Conservation (phyloP, 768 basidiomycete genomes). For the Psilocybe cyanescens region DNA sequence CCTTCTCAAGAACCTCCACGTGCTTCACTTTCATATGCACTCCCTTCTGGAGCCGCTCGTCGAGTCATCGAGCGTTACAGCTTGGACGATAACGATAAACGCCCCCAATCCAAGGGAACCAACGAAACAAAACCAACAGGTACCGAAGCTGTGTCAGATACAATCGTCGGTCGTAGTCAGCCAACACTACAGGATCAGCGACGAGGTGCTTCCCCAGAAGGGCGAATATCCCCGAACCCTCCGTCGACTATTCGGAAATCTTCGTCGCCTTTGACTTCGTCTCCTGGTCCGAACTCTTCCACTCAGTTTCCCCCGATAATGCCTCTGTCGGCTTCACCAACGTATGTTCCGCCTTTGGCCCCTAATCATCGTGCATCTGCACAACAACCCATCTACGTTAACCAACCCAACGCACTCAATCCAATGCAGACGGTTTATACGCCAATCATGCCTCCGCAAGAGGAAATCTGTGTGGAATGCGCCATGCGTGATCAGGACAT, state of each 20-base stretch:
- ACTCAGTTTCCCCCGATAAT: constrained; percentile 48
- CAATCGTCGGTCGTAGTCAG: constrained; percentile 22
- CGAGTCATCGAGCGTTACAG: constrained; percentile 57
- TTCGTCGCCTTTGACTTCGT: constrained; percentile 14
- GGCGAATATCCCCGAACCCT: constrained; percentile 32
- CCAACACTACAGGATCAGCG: constrained; percentile 19
- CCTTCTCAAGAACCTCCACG: constrained; percentile 41
- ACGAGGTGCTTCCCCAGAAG: constrained; percentile 22
- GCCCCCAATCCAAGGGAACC: constrained; percentile 36
- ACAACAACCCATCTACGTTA: constrained; percentile 80
- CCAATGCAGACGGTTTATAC: constrained; percentile 67
- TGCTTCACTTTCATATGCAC: constrained; percentile 46
- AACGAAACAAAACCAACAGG: constrained; percentile 35
- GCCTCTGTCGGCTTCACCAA: constrained; percentile 60
- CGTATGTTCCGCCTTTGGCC: constrained; percentile 68
- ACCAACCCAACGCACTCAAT: constrained; percentile 52
- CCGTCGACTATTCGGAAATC: constrained; percentile 30
- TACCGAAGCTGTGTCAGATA: constrained; percentile 33
- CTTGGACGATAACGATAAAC: constrained; percentile 47
- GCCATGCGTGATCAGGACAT: constrained; percentile 99
- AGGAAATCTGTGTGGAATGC: constrained; percentile 95
- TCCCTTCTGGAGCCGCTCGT: constrained; percentile 45
- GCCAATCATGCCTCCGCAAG: constrained; percentile 59
- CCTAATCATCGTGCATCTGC: constrained; percentile 68
- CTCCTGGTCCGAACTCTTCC: constrained; percentile 25